These are phyloP conservation scores for Zalaria obscura DNA, from an alignment of 2,329 filamentous ascomycete genomes.

Conservation along the genomic window DNA sequence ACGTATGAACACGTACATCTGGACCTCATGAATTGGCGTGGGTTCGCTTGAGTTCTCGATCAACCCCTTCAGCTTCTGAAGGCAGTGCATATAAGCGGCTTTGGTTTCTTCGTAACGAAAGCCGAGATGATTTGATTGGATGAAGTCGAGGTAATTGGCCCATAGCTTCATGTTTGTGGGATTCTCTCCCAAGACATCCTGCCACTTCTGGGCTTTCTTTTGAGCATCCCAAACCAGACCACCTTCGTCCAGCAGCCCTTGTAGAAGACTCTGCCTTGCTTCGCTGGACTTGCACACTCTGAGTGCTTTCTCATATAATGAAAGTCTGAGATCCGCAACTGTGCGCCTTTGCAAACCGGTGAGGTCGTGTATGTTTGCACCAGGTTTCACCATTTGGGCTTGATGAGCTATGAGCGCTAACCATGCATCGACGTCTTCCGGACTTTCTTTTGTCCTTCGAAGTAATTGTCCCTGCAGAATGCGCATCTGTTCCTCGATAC, in stretches of 20 bases:
- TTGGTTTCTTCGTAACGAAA: slow-evolving; percentile 58
- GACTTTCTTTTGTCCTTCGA: slow-evolving; percentile 48
- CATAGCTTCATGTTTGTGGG: slow-evolving; percentile 51
- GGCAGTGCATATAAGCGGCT: slow-evolving; percentile 42
- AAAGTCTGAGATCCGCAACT: slow-evolving; percentile 65
- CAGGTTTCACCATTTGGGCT: slow-evolving; percentile 45
- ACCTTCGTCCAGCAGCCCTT: slow-evolving; percentile 61
- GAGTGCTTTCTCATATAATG: slow-evolving; percentile 67
- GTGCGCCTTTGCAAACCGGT: slow-evolving; percentile 51
- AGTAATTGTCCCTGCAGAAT: slow-evolving; percentile 48
- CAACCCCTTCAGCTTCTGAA: slow-evolving; percentile 18
- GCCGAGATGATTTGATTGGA: slow-evolving; percentile 49
- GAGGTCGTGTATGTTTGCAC: slow-evolving; percentile 28
- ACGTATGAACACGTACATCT: slow-evolving; percentile 60
- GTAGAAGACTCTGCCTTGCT: slow-evolving; percentile 43
- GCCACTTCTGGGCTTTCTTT: slow-evolving; percentile 51
- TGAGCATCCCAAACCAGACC: slow-evolving; percentile 57
- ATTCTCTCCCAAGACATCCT: slow-evolving; percentile 41
- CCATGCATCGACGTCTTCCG: slow-evolving; percentile 59
- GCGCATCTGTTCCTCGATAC: slow-evolving; percentile 20
- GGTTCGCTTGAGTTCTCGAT: not conserved
- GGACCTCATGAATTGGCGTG: slow-evolving; percentile 23
- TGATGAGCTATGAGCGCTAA: slow-evolving; percentile 67
- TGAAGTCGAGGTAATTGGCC: slow-evolving; percentile 58
- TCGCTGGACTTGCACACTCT: slow-evolving; percentile 4